Conservation (phyloP, 164 flowering plant genomes). For the Dillenia turbinata region DNA sequence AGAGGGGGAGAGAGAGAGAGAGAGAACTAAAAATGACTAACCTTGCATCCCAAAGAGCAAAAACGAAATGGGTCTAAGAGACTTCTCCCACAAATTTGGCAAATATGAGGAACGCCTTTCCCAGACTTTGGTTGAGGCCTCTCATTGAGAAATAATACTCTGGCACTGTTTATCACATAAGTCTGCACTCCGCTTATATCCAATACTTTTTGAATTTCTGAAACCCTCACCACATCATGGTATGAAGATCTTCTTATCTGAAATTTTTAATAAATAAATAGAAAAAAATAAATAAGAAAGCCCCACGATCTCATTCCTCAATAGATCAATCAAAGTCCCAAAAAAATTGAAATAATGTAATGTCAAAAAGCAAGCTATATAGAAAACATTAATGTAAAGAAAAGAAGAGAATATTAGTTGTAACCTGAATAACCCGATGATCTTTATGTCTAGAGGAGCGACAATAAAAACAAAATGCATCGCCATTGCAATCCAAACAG, state of each 20-base stretch:
- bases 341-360: not conserved
- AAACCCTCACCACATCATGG: slow-evolving; percentile 92
- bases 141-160: slow-evolving; percentile 83
- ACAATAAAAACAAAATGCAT: slow-evolving; percentile 85
- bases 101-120: slow-evolving; percentile 63
- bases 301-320: not conserved
- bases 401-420: not conserved
- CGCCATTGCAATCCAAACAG: slow-evolving; percentile 68
- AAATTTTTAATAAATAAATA: not conserved
- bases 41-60: slow-evolving; percentile 98
- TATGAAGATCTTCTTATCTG: slow-evolving; percentile 96
- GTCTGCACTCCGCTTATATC: slow-evolving; percentile 90
- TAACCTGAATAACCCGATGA: slow-evolving; percentile 85
- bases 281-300: too few relatives aligned
- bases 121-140: slow-evolving; percentile 84
- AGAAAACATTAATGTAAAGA: not conserved
- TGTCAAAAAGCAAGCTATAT: not conserved
- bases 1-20: not conserved
- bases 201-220: slow-evolving; percentile 68
- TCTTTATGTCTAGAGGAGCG: slow-evolving; percentile 68
- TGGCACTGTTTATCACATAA: slow-evolving; percentile 92
- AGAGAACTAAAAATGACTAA: slow-evolving; percentile 10
- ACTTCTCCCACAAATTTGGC: slow-evolving; percentile 80
- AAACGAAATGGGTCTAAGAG: slow-evolving; percentile 78
- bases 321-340: not conserved